Evolutionary conservation across 2,329 filamentous ascomycete species (phyloP).

Genomic region (Xylariaceae sp.): DNA sequence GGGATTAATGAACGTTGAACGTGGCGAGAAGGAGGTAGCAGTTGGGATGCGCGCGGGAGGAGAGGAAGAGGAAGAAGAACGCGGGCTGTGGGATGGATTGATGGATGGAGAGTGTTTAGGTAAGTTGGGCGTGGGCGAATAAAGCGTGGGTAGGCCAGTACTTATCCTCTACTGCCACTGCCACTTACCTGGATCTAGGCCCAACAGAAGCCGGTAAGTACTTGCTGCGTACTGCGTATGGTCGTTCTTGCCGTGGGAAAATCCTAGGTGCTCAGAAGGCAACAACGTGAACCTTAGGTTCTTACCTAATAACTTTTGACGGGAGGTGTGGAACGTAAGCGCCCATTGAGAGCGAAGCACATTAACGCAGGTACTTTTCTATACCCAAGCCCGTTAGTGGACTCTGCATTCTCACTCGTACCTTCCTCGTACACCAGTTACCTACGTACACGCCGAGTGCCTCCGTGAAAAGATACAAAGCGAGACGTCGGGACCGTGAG

Average conservation of each 20-base stretch:
- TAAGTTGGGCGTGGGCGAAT: background rate
- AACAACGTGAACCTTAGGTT: background rate
- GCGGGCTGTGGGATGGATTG: background rate
- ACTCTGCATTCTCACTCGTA: background rate
- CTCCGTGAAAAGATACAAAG: background rate
- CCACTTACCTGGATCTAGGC: background rate
- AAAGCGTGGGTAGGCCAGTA: no score
- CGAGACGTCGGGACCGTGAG: background rate
- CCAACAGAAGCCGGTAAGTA: no score
- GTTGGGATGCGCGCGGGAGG: background rate
- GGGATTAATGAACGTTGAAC: background rate
- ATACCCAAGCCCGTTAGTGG: background rate
- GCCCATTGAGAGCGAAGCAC: no score
- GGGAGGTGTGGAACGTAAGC: background rate
- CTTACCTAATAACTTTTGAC: no score
- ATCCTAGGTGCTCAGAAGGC: background rate
- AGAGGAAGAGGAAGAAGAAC: background rate
- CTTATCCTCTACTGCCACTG: background rate
- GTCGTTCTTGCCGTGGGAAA: background rate
- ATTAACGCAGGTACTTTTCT: background rate
- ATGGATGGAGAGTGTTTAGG: background rate
- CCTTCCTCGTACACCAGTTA: no score
- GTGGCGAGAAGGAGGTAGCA: conserved; percentile 27
- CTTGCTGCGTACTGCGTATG: no score
- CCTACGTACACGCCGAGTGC: background rate